A percentile compares a stretch with the other conserved stretches of the same genome.
Evolutionary conservation across 75 land plant species (phyloP).

Genomic region (Selaginella moellendorffii): DNA sequence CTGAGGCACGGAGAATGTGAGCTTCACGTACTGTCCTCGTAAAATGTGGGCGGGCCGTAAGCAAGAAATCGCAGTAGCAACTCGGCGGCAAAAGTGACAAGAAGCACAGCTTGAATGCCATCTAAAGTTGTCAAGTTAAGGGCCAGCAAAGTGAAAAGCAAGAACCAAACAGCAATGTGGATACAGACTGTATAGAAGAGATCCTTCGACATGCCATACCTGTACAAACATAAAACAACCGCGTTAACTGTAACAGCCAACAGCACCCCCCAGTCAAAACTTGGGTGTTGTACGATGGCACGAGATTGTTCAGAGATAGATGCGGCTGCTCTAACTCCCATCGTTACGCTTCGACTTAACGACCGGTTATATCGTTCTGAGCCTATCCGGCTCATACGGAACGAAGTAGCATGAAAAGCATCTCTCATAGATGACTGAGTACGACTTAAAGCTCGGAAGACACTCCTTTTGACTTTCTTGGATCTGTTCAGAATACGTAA

Average conservation of each 20-base stretch:
- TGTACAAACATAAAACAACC: no score
- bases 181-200: no score
- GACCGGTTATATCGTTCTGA: neutral
- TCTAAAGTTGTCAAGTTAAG: no score
- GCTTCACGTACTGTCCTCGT: slow-evolving; percentile 14
- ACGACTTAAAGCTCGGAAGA: neutral
- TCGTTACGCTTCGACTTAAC: neutral
- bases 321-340: no score
- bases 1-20: no score
- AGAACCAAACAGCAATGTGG: no score
- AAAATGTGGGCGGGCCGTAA: slow-evolving; percentile 7
- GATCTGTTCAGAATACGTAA: slow-evolving; percentile 6
- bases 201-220: no score
- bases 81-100: slow-evolving; percentile 15
- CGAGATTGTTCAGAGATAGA: no score
- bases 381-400: neutral
- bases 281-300: no score
- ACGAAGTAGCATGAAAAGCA: neutral
- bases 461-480: neutral
- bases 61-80: slow-evolving; percentile 20
- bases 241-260: slow-evolving; percentile 14
- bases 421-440: slow-evolving; percentile 2
- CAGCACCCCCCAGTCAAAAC: no score
- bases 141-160: no score
- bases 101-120: slow-evolving; percentile 13